A percentile compares a stretch with the other conserved stretches of the same genome.
Evolutionary conservation across 2,329 filamentous ascomycete species (phyloP).

Genomic region (Scedosporium boydii): DNA sequence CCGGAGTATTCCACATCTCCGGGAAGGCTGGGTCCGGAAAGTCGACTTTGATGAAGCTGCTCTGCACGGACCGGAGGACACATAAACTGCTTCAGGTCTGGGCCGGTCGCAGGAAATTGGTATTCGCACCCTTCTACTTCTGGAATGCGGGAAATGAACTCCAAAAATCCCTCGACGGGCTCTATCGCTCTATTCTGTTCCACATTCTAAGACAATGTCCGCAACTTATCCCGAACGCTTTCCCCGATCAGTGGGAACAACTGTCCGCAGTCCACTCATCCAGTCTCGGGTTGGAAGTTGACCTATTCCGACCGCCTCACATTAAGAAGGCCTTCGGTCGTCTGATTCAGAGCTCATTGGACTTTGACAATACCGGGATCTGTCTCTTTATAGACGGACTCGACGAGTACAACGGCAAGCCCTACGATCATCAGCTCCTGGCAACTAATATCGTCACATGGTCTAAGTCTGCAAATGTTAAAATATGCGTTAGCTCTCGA

Average conservation of each 20-base stretch:
- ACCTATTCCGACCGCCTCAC: not conserved
- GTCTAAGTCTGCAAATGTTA: not conserved
- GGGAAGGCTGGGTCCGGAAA: constrained; percentile 8
- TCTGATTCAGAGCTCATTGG: not conserved
- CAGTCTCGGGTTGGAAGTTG: not conserved
- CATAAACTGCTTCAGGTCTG: not conserved
- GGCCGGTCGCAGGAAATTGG: not conserved
- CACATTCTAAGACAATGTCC: constrained; percentile 4
- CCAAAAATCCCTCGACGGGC: constrained; percentile 6
- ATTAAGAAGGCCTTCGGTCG: not conserved
- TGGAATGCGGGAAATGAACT: constrained; percentile 7
- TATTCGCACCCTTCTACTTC: constrained; percentile 8
- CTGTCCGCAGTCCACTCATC: not conserved
- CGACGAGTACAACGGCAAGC: not conserved
- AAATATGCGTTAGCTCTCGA: not conserved
- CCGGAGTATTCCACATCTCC: constrained; percentile 7
- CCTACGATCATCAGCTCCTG: not conserved
- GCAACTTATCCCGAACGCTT: not conserved
- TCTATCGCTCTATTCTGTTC: constrained; percentile 7
- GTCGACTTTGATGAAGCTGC: constrained; percentile 8
- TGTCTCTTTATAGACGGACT: constrained; percentile 3
- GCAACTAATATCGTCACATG: not conserved
- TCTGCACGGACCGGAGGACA: not conserved
- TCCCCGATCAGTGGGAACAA: not conserved
- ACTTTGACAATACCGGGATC: not conserved